phyloP scores from a whole-genome alignment of 805 yeast genomes.

The Phaffomyces thermotolerans region DNA sequence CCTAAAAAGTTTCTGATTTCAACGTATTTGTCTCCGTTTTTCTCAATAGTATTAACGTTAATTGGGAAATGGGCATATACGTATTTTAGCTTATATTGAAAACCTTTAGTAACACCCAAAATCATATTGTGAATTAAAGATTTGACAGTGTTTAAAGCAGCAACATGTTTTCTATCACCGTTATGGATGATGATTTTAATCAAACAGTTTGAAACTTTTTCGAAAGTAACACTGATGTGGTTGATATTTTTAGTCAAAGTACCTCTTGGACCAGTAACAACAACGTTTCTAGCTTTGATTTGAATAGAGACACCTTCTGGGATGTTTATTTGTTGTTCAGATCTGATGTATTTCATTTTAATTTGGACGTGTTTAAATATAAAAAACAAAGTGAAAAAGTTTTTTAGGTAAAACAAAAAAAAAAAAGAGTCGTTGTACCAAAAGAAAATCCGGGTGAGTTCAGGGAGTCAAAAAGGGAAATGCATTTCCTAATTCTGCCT shows the following conservation, averaged over 20 bases:
- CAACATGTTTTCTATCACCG: conserved; percentile 99
- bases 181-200: conserved; percentile 91
- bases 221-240: conserved; percentile 93
- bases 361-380: too few relatives aligned
- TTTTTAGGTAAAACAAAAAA: neutral
- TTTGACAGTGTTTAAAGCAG: conserved; percentile 97
- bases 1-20: conserved; percentile 99
- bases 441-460: too few relatives aligned
- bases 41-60: conserved; percentile 85
- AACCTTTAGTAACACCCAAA: conserved; percentile 98
- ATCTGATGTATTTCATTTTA: conserved; percentile 79
- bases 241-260: conserved; percentile 79
- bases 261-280: conserved; percentile 98
- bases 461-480: neutral
- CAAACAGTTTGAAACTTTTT: conserved; percentile 60
- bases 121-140: conserved; percentile 89
- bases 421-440: too few relatives aligned
- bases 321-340: conserved; percentile 72
- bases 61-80: conserved; percentile 99
- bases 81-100: conserved; percentile 99
- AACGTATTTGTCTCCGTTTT: conserved; percentile 64
- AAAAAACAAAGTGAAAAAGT: too few relatives aligned
- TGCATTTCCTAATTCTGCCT: neutral
- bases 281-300: conserved; percentile 86
- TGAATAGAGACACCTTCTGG: conserved; percentile 91